Base-by-base conservation (phyloP, 495 filamentous ascomycete genomes). In the Penicillium cataractarum region DNA sequence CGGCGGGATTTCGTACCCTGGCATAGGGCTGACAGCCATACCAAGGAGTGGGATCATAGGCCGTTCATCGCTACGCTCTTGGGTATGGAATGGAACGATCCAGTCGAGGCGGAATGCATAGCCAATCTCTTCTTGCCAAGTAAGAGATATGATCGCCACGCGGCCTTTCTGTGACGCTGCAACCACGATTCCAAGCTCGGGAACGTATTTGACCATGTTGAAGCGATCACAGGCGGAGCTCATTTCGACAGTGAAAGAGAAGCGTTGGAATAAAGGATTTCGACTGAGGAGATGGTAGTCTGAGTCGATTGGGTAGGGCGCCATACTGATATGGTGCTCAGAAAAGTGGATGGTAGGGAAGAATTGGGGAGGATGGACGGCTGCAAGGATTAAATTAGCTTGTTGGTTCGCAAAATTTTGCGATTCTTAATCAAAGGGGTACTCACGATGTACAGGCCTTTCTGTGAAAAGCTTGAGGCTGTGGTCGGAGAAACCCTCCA, bases 141-240 rank as follows among this genome's bases (percentile, higher is more conserved):
- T 94, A 29, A 94, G 78, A 1, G 89, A 85, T 37, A 97, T 76
- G 3, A 98, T 76, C 1, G 85, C 90, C 10, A 89, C 91, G 10
- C 89, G 85, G 17, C 95, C 95, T 55, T 82, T 84, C 49, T 91
- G 85, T 5, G 88, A 89, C 7, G 85, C 93, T 0, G 88, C 83
- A 9, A 93, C 76, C 4, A 96, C 84, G 31, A 97, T 78, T 6
- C 86, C 90, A 19, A 96, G 81, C 60, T 95, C 90, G 0, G 91
- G 90, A 27, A 97, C 85, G 57, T 90, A 85, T 26, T 86, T 76
- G 6, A 89, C 75, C 86, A 94, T 90, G 75, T 90, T 91, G 27
- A 97, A 78, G 5, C 94, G 89, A 67, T 93, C 84, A 58, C 82
- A 82, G 21, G 71, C 64, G 35, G 58, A 46, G 37, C 79, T 75